Evolutionary conservation across 768 basidiomycete species (phyloP).

Genomic region (Phlebiopsis gigantea): DNA sequence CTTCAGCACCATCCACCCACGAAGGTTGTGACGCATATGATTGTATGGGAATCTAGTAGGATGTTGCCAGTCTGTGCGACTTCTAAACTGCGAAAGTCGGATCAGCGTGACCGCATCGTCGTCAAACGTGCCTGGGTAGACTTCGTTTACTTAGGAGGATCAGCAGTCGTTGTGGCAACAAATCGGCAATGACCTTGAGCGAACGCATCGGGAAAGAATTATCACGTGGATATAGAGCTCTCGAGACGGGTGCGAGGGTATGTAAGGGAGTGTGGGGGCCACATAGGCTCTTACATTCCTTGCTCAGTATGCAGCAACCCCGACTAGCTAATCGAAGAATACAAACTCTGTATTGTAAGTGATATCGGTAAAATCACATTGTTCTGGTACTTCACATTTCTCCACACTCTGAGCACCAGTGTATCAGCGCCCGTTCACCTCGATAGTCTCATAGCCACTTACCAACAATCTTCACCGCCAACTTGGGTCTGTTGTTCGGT

Average conservation of each 20-base stretch:
- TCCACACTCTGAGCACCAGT: constrained; percentile 28
- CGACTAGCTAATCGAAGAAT: too few species aligned
- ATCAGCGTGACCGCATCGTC: not conserved
- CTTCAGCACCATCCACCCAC: not conserved
- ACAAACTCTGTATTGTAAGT: too few species aligned
- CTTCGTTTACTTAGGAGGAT: too few species aligned
- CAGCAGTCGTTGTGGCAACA: too few species aligned
- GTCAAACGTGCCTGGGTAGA: not conserved
- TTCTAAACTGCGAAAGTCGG: not conserved
- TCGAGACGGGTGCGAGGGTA: too few species aligned
- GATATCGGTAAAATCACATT: too few species aligned
- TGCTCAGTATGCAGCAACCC: too few species aligned
- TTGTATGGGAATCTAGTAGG: not conserved
- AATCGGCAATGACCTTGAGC: too few species aligned
- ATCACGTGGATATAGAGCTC: too few species aligned
- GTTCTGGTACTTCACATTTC: constrained; percentile 28
- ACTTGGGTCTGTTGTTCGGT: constrained; percentile 83
- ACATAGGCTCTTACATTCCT: too few species aligned
- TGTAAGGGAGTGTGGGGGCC: too few species aligned
- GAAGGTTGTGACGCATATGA: not conserved
- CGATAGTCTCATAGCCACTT: constrained; percentile 18
- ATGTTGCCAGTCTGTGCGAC: not conserved
- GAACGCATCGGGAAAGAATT: too few species aligned
- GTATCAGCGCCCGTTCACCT: not conserved
- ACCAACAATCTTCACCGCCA: constrained; percentile 87